These are phyloP conservation scores for Eimeria brunetti DNA, from an alignment of 169 alveolate species.

Conservation along the genomic window DNA sequence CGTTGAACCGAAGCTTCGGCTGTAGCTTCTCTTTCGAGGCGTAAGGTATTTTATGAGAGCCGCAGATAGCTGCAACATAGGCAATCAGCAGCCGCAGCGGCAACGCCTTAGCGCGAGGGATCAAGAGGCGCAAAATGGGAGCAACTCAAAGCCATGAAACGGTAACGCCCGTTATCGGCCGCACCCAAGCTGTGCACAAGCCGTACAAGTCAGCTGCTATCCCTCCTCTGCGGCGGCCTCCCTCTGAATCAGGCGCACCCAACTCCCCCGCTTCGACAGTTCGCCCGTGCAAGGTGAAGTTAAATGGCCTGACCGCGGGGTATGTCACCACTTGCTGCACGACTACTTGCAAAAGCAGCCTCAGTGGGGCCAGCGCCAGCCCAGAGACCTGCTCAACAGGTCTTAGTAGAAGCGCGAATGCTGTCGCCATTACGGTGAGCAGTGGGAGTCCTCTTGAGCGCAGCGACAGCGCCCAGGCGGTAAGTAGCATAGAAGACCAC, in stretches of 20 bases:
- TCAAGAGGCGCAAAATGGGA: slow-evolving; percentile 36
- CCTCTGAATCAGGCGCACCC: not conserved
- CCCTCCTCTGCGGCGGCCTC: not conserved
- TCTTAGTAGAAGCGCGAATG: not conserved
- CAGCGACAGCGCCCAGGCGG: slow-evolving; percentile 68
- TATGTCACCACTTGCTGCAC: slow-evolving; percentile 65
- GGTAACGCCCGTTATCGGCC: not conserved
- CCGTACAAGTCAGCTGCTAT: not conserved
- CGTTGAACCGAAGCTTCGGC: not conserved
- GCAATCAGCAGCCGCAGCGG: slow-evolving; percentile 24
- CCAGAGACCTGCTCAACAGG: slow-evolving; percentile 36
- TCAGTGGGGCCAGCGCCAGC: slow-evolving; percentile 47
- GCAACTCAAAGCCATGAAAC: slow-evolving; percentile 25
- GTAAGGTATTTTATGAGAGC: not conserved
- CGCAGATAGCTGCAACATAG: slow-evolving; percentile 14
- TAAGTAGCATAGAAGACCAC: slow-evolving; percentile 33
- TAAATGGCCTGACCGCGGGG: slow-evolving; percentile 31
- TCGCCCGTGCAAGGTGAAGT: slow-evolving; percentile 17
- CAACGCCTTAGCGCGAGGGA: not conserved
- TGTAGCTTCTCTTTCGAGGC: not conserved
- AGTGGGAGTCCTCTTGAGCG: slow-evolving; percentile 38
- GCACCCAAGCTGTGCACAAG: not conserved
- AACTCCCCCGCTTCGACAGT: not conserved
- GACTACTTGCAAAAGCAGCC: slow-evolving; percentile 57
- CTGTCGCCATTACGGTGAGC: slow-evolving; percentile 9